Evolutionary conservation across 345 rosid genomes (phyloP).

Genomic region (Gossypium ekmanianum): DNA sequence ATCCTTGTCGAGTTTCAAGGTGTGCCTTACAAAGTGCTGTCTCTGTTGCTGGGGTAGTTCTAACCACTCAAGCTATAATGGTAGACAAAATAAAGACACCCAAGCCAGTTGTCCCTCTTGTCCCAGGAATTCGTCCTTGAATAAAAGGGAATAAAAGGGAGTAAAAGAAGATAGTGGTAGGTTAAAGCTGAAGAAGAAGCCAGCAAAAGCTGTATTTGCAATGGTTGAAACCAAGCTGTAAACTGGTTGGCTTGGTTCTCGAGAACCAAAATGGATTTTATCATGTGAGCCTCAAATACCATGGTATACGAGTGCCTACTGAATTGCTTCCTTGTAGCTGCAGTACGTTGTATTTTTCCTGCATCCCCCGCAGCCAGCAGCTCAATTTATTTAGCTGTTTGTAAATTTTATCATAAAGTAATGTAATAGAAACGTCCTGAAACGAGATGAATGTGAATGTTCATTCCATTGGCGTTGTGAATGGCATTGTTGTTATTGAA

Average conservation of each 20-base stretch:
- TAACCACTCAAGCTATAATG: constrained; percentile 80
- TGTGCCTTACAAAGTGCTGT: constrained; percentile 79
- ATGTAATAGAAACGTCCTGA: neutral
- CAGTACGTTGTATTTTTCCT: neutral
- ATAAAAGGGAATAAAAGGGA: constrained; percentile 14
- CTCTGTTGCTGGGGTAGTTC: constrained; percentile 70
- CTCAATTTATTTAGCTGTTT: neutral
- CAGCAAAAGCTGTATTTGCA: neutral
- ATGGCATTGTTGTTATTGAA: no score
- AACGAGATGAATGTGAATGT: neutral
- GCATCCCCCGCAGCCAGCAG: neutral
- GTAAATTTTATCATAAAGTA: neutral
- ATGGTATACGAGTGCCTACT: neutral
- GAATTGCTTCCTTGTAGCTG: neutral
- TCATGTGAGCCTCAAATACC: neutral
- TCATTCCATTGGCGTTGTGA: no score
- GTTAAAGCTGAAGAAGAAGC: neutral
- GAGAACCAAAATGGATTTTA: neutral
- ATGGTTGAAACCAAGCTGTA: constrained; percentile 1
- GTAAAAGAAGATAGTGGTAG: neutral
- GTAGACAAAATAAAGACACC: constrained; percentile 64
- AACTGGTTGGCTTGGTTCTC: neutral
- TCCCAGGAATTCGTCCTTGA: constrained; percentile 71
- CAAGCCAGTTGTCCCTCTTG: constrained; percentile 50
- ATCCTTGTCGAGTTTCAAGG: constrained; percentile 75